Evolutionary conservation across 2,329 filamentous ascomycete genomes (phyloP), one percentile per base, ranked within the genome.

Genomic region (Incumbomyces lentus): DNA sequence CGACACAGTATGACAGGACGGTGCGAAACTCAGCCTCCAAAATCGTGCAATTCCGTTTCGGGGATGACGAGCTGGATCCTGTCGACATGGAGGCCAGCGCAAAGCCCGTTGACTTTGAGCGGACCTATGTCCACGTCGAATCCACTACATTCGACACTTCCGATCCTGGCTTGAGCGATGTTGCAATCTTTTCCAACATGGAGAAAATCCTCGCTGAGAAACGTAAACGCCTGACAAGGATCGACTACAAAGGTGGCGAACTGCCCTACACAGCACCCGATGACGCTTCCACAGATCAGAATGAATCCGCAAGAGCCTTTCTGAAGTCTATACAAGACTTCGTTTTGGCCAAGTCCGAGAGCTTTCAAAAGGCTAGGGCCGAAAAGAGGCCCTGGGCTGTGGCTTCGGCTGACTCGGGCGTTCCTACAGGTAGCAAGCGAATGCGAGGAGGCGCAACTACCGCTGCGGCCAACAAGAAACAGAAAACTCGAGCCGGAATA

Each of bases 81-180:
- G 84, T 95, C 16, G 89, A 96, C 61, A 98, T 98, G 90, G 92
- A 98, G 64, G 92, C 88, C 36, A 82, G 84, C 52, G 90, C 87
- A 6, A 86, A 86, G 57, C 92, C 92, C 3, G 92, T 98, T 42
- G 78, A 95, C 60, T 95, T 96, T 60, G 80, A 86, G 44, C 81
- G 90, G 39, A 95, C 90, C 0, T 96, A 87, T 73, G 87, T 80
- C 14, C 90, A 96, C 60, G 71, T 77, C 2, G 72, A 81, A 50
- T 87, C 72, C 67, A 81, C 67, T 4, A 95, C 88, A 0, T 92
- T 86, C 75, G 74, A 83, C 58, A 90, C 94, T 53, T 68, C 74
- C 0, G 88, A 95, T 46, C 69, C 68, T 4, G 81, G 85, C 14
- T 67, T 98, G 52, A 69, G 82, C 1, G 86, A 88, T 0, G 73